A percentile compares a stretch with the other conserved stretches of the same genome.
phyloP scores from a whole-genome alignment of 164 flowering plant genomes.

The Stephania japonica region DNA sequence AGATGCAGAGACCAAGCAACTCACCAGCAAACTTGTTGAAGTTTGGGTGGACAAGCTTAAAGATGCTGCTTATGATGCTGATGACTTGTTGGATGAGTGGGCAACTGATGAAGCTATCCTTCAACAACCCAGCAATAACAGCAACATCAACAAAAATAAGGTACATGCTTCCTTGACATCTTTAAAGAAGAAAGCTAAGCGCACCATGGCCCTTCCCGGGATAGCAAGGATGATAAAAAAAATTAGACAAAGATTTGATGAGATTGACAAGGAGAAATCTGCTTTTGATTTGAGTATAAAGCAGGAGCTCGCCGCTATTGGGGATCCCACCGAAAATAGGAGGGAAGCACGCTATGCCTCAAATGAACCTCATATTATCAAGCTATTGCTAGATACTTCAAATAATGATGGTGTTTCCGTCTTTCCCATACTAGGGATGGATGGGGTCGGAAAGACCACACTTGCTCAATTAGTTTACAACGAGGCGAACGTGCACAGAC shows the following conservation, averaged over 20 bases:
- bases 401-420: not conserved
- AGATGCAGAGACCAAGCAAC: too few relatives aligned
- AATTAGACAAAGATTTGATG: slow-evolving; percentile 1
- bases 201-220: not conserved
- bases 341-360: not conserved
- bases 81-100: slow-evolving; percentile 9
- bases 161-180: not conserved
- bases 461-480: slow-evolving; percentile 2
- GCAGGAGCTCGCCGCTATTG: not conserved
- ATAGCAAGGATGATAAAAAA: not conserved
- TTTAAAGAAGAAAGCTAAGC: not conserved
- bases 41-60: not conserved
- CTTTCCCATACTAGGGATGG: slow-evolving; percentile 3
- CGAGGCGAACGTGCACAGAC: not conserved
- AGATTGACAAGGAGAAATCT: slow-evolving; percentile 1
- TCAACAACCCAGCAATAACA: not conserved
- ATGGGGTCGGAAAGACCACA: slow-evolving; percentile 7
- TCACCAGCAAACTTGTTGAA: not conserved
- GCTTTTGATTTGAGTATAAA: not conserved
- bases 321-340: not conserved
- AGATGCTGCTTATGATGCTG: slow-evolving; percentile 5
- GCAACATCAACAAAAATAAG: not conserved
- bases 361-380: not conserved
- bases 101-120: not conserved
- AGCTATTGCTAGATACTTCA: not conserved